Evolutionary conservation across 2,329 filamentous ascomycete species (phyloP).

Genomic region (Claviceps spartinae): DNA sequence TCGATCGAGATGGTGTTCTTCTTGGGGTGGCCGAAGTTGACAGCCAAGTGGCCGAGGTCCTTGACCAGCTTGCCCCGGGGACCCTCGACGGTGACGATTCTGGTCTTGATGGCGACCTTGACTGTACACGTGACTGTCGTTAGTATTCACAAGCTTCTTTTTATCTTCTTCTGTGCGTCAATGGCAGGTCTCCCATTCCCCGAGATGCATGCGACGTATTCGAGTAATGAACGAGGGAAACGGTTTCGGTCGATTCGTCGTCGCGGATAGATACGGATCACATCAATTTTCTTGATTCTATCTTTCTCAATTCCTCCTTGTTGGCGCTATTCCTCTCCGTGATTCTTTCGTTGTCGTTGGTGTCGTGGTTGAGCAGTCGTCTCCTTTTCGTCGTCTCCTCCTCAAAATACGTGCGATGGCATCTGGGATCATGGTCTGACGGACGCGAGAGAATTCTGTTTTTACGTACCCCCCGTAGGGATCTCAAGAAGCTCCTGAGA

Average conservation of each 20-base stretch:
- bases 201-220: not conserved
- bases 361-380: not conserved
- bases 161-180: not conserved
- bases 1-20: slow-evolving; percentile 87
- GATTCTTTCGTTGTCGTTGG: not conserved
- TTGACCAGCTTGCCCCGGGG: slow-evolving; percentile 94
- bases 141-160: slow-evolving; percentile 9
- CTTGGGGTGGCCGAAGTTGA: slow-evolving; percentile 84
- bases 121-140: slow-evolving; percentile 42
- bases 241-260: not conserved
- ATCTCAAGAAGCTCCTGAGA: slow-evolving; percentile 90
- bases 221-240: not conserved
- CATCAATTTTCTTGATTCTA: not conserved
- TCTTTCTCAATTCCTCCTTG: not conserved
- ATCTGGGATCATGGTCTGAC: not conserved
- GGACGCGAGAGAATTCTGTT: not conserved
- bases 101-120: slow-evolving; percentile 95
- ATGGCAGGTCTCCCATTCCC: not conserved
- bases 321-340: not conserved
- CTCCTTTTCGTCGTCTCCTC: not conserved
- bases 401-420: not conserved
- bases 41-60: slow-evolving; percentile 90
- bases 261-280: not conserved
- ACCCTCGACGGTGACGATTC: slow-evolving; percentile 92
- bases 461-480: slow-evolving; percentile 83